A percentile compares a stretch with the other conserved stretches of the same genome.
These are phyloP conservation scores for Sextonia rubra DNA, from an alignment of 164 flowering plant genomes.

Conservation along the genomic window DNA sequence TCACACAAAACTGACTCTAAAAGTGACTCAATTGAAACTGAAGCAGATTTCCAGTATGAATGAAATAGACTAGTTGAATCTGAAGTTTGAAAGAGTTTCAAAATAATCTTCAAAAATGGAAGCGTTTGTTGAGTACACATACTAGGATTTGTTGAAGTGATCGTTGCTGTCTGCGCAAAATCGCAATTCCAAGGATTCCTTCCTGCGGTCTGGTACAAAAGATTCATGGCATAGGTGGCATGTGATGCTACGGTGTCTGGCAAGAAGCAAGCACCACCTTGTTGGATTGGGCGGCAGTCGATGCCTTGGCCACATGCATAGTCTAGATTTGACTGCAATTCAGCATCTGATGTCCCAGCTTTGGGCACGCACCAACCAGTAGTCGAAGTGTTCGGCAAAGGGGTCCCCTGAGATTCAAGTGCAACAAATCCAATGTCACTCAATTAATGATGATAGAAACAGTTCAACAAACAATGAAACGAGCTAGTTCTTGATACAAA, in stretches of 20 bases:
- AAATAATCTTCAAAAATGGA: background rate
- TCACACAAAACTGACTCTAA: background rate
- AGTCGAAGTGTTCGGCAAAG: constrained; percentile 26
- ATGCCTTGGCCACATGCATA: constrained; percentile 67
- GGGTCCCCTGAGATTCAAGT: background rate
- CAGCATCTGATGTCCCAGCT: constrained; percentile 45
- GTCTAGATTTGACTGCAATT: constrained; percentile 66
- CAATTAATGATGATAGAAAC: background rate
- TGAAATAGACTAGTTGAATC: background rate
- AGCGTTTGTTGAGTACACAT: constrained; percentile 18
- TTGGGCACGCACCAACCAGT: constrained; percentile 72
- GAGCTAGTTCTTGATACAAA: background rate
- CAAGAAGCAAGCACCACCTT: constrained; percentile 70
- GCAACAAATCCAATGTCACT: background rate
- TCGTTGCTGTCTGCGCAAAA: constrained; percentile 60
- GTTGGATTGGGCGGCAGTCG: constrained; percentile 64
- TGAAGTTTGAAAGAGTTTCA: background rate
- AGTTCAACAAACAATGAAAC: background rate
- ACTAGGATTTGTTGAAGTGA: constrained; percentile 72
- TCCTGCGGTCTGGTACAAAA: constrained; percentile 53
- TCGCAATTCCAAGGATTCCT: constrained; percentile 74
- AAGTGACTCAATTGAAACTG: background rate
- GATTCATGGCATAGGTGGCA: constrained; percentile 84
- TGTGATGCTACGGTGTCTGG: constrained; percentile 66
- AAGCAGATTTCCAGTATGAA: background rate